Evolutionary conservation across 1,284 basidiomycete species (phyloP).

Genomic region (Coriolopsis trogii): DNA sequence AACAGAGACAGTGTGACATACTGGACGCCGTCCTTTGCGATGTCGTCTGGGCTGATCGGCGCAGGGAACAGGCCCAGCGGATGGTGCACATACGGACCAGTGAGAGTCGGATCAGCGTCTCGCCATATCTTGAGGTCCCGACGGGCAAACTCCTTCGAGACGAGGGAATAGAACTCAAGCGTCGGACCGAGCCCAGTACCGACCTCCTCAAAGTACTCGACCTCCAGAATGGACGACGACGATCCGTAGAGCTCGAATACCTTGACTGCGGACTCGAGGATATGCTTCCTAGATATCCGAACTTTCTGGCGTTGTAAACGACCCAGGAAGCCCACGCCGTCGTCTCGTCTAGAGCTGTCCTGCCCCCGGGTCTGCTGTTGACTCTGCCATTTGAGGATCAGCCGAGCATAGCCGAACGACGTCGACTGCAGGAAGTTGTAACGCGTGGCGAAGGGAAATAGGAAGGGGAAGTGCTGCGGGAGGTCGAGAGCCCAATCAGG

Average conservation of each 20-base stretch:
- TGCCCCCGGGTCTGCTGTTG: slow-evolving; percentile 71
- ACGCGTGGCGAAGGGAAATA: slow-evolving; percentile 97
- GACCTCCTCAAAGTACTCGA: slow-evolving; percentile 99
- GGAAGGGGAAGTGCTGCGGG: slow-evolving; percentile 94
- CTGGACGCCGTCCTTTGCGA: slow-evolving; percentile 71
- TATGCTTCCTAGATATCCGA: slow-evolving; percentile 91
- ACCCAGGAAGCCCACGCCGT: slow-evolving; percentile 89
- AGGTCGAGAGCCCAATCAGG: slow-evolving; percentile 97
- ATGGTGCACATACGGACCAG: slow-evolving; percentile 76
- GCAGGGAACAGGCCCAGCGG: slow-evolving; percentile 89
- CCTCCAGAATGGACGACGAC: slow-evolving; percentile 91
- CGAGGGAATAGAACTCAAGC: slow-evolving; percentile 96
- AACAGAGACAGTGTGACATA: slow-evolving; percentile 46
- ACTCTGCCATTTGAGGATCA: slow-evolving; percentile 90
- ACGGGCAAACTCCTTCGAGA: slow-evolving; percentile 91
- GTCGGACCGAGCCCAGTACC: slow-evolving; percentile 98
- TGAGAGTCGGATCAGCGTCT: slow-evolving; percentile 71
- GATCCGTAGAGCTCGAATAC: slow-evolving; percentile 97
- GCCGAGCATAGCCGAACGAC: slow-evolving; percentile 94
- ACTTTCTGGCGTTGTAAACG: slow-evolving; percentile 96
- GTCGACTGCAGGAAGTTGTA: slow-evolving; percentile 97
- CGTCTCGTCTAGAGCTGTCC: slow-evolving; percentile 80
- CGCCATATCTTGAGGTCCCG: slow-evolving; percentile 90
- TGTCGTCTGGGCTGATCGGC: slow-evolving; percentile 71
- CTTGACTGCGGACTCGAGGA: slow-evolving; percentile 96